Evolutionary conservation across 2,329 filamentous ascomycete species (phyloP).

Genomic region (Sporothrix curviconia): DNA sequence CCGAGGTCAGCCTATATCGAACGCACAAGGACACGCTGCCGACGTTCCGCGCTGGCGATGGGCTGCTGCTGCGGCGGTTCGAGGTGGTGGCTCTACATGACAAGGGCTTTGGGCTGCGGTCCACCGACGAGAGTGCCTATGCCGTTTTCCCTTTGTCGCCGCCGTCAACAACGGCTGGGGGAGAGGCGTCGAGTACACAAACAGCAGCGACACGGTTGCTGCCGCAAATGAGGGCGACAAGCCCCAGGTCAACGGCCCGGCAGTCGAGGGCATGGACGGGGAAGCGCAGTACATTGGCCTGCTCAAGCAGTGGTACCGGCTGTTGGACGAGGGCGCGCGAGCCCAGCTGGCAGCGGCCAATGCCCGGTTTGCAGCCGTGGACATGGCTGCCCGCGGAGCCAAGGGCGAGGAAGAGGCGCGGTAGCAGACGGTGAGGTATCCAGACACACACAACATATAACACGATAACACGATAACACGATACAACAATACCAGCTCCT

Average conservation of each 20-base stretch:
- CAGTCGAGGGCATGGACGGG: conserved; percentile 47
- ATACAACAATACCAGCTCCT: no score
- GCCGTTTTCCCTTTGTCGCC: conserved; percentile 56
- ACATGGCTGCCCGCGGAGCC: background rate
- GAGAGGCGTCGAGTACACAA: background rate
- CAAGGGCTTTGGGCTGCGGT: conserved; percentile 49
- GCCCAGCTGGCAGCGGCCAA: conserved; percentile 45
- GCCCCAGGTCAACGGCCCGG: conserved; percentile 53
- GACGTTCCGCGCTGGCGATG: conserved; percentile 48
- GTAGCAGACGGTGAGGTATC: background rate
- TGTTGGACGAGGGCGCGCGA: conserved; percentile 40
- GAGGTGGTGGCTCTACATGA: conserved; percentile 46
- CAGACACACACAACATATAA: background rate
- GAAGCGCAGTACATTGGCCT: conserved; percentile 45
- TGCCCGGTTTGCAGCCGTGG: conserved; percentile 25
- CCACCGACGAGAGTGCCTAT: conserved; percentile 53
- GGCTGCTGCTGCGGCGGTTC: conserved; percentile 52
- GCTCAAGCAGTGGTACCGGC: conserved; percentile 43
- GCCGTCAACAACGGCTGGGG: no score
- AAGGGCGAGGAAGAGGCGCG: background rate
- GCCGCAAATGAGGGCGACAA: conserved; percentile 18
- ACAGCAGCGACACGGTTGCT: background rate
- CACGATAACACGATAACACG: no score
- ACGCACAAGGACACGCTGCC: conserved; percentile 53
- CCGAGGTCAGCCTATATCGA: conserved; percentile 52